These are phyloP conservation scores for Tulasnella sp. DNA, from an alignment of 768 basidiomycete species.

Conservation along the genomic window DNA sequence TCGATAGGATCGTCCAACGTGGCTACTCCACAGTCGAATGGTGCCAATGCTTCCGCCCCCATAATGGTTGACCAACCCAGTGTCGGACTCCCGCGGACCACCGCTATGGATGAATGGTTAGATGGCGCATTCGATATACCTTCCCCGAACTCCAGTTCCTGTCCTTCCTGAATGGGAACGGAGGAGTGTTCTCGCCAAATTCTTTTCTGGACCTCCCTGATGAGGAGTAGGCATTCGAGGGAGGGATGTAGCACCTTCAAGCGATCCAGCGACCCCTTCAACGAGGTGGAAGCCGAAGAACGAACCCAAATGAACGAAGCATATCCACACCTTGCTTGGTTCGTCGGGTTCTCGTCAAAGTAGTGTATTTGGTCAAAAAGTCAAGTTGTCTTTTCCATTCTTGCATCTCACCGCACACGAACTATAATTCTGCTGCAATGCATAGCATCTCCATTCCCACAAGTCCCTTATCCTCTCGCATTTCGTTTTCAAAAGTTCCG, in stretches of 20 bases:
- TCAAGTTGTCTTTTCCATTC: background rate
- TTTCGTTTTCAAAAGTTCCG: slow-evolving; percentile 4
- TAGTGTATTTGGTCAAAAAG: background rate
- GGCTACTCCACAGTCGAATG: background rate
- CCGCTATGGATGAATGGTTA: background rate
- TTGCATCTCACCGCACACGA: slow-evolving; percentile 11
- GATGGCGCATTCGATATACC: background rate
- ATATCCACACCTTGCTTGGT: background rate
- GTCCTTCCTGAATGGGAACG: slow-evolving; percentile 10
- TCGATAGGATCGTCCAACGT: background rate
- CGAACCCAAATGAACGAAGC: background rate
- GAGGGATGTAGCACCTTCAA: background rate
- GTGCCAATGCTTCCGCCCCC: background rate
- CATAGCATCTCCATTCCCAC: background rate
- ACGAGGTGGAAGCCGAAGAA: background rate
- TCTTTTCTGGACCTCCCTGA: background rate
- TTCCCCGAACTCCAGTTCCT: slow-evolving; percentile 13
- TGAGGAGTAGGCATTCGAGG: background rate
- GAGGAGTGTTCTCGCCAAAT: slow-evolving; percentile 12
- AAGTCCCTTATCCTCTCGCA: background rate
- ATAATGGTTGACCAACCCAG: background rate
- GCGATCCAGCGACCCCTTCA: background rate
- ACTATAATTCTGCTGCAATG: background rate
- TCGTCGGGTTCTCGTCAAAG: background rate
- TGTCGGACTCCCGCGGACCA: background rate